phyloP scores from a whole-genome alignment of 176 grass and related monocot genomes.

The Urochloa ruziziensis region DNA sequence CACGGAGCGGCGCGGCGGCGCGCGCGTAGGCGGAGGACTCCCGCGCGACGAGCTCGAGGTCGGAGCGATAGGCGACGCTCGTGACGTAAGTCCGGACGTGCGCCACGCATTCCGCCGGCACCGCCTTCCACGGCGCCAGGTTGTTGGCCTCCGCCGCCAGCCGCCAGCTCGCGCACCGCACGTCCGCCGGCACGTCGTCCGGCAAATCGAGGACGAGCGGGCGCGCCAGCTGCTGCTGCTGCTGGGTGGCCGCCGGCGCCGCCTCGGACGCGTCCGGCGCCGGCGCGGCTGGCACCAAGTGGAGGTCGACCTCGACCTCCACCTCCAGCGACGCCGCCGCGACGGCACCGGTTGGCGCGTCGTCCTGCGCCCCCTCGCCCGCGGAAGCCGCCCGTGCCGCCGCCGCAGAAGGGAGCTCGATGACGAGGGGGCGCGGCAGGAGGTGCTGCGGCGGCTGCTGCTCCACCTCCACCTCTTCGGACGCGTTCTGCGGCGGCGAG shows the following conservation, averaged over 20 bases:
- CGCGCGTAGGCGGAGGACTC: conserved; percentile 60
- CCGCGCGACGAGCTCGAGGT: conserved; percentile 50
- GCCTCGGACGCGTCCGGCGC: too few species aligned
- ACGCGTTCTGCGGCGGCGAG: neutral
- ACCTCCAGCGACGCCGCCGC: too few species aligned
- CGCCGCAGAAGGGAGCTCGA: neutral
- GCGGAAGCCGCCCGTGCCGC: too few species aligned
- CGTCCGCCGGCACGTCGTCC: neutral
- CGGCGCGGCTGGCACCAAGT: too few species aligned
- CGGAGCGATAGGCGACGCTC: conserved; percentile 53
- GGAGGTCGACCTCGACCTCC: too few species aligned
- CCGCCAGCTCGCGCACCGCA: conserved; percentile 65
- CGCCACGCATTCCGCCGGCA: conserved; percentile 38
- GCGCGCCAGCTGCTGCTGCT: conserved; percentile 5
- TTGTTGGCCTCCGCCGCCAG: conserved; percentile 72
- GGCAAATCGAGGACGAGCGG: conserved; percentile 35
- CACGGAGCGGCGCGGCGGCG: neutral
- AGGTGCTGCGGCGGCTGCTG: neutral
- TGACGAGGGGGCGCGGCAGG: neutral
- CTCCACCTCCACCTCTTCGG: too few species aligned
- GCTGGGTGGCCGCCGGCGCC: too few species aligned
- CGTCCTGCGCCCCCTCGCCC: too few species aligned
- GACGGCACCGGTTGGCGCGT: too few species aligned
- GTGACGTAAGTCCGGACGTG: conserved; percentile 67
- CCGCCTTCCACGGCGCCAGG: conserved; percentile 32